Evolutionary conservation across 345 rosid species (phyloP).

Genomic region (Durio zibethinus): DNA sequence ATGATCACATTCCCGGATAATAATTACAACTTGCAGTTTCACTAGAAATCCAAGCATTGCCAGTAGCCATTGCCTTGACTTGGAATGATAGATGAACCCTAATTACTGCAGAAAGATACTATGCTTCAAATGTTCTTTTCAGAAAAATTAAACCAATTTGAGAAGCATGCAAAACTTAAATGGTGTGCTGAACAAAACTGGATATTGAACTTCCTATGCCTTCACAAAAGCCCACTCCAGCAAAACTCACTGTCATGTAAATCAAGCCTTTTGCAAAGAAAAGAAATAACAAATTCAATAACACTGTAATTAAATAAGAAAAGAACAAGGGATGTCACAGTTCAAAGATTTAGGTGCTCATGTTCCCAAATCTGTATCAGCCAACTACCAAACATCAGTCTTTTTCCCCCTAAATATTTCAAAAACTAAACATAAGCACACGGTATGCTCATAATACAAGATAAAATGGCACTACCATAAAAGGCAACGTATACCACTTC

Average conservation of each 20-base stretch:
- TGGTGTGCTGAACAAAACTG: conserved; percentile 29
- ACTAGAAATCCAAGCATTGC: conserved; percentile 17
- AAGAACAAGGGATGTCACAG: not conserved
- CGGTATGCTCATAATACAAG: not conserved
- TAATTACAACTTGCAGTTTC: conserved; percentile 19
- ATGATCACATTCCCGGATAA: conserved; percentile 11
- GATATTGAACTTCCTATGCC: conserved; percentile 34
- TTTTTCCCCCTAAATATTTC: not conserved
- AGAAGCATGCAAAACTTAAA: conserved; percentile 39
- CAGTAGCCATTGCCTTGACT: conserved; percentile 15
- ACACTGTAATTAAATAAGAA: not conserved
- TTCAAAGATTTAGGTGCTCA: conserved; percentile 2
- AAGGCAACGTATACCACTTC: not conserved
- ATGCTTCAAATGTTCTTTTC: conserved; percentile 17
- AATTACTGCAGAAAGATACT: conserved; percentile 20
- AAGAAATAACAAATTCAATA: conserved; percentile 25
- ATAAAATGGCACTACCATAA: not conserved
- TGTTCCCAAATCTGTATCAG: not conserved
- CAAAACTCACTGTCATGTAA: conserved; percentile 34
- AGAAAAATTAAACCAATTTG: conserved; percentile 28
- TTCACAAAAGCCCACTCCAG: conserved; percentile 37
- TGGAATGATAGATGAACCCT: conserved; percentile 13
- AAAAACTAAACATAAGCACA: not conserved
- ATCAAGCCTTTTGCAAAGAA: conserved; percentile 37
- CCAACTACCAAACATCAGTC: not conserved